Evolutionary conservation across 495 filamentous ascomycete species (phyloP), one percentile per base, ranked within the genome.

Genomic region (Podospora anserina): DNA sequence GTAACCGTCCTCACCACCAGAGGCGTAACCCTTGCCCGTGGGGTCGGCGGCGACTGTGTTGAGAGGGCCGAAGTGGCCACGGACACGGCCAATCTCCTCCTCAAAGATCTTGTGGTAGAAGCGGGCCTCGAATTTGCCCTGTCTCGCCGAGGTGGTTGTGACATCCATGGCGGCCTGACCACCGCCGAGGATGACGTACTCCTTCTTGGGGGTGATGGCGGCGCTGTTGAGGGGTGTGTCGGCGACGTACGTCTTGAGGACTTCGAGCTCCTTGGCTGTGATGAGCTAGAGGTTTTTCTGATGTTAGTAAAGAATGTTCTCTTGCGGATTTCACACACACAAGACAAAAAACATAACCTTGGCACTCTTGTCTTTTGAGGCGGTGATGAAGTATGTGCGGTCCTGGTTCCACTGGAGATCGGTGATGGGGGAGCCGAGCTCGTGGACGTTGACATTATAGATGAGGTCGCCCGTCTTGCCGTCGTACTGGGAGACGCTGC

Each of bases 51-150:
- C 93, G 73, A 99, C 84, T 11, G 84, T 86, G 77, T 87, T 85
- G 72, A 97, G 86, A 63, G 94, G 94, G 78, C 95, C 95, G 82
- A 99, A 99, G 81, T 99, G 95, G 60, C 95, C 95, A 72, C 92
- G 85, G 70, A 99, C 95, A 79, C 95, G 88, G 70, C 95, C 96
- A 78, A 97, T 96, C 85, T 99, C 95, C 78, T 97, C 94, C 81
- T 96, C 93, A 79, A 99, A 97, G 74, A 99, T 88, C 84, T 94
- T 97, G 88, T 99, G 95, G 85, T 96, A 99, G 86, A 99, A 97
- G 63, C 95, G 87, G 27, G 95, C 96, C 79, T 99, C 95, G 85
- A 99, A 99, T 81, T 97, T 97, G 79, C 95, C 95, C 81, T 98
- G 95, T 61, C 95, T 87, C 13, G 92, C 88, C 30, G 89, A 89